A percentile compares a stretch with the other conserved stretches of the same genome.
These are phyloP conservation scores for Ascochyta koolunga DNA, from an alignment of 2,329 filamentous ascomycete species.

Conservation along the genomic window DNA sequence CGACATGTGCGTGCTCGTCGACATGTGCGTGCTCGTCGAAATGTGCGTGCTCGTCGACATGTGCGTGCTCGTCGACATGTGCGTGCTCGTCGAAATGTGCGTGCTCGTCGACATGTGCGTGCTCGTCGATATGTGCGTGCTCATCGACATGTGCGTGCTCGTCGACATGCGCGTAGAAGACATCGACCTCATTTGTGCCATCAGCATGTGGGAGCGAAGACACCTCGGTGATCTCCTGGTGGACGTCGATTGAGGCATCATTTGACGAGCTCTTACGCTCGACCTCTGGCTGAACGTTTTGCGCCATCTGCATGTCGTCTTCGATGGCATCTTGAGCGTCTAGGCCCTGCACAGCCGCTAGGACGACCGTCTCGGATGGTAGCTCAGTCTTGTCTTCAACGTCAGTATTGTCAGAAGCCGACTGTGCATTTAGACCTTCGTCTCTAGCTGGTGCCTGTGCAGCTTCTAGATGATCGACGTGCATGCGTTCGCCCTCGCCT, in stretches of 20 bases:
- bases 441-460: background rate
- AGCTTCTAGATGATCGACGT: background rate
- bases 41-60: conserved; percentile 2
- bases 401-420: background rate
- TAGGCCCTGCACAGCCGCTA: conserved; percentile 6
- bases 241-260: background rate
- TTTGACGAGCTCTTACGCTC: background rate
- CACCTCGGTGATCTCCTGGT: conserved; percentile 3
- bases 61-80: background rate
- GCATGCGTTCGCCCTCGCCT: background rate
- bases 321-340: background rate
- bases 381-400: conserved; percentile 7
- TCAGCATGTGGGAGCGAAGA: conserved; percentile 2
- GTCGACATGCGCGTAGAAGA: background rate
- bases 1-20: conserved; percentile 1
- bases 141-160: conserved; percentile 2
- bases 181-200: conserved; percentile 3
- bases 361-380: conserved; percentile 8
- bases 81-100: background rate
- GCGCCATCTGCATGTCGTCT: background rate
- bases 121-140: too few relatives aligned
- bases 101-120: background rate
- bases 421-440: background rate
- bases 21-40: background rate
- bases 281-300: background rate